phyloP scores from a whole-genome alignment of 2,329 filamentous ascomycete genomes.

The Westerdykella sp. region DNA sequence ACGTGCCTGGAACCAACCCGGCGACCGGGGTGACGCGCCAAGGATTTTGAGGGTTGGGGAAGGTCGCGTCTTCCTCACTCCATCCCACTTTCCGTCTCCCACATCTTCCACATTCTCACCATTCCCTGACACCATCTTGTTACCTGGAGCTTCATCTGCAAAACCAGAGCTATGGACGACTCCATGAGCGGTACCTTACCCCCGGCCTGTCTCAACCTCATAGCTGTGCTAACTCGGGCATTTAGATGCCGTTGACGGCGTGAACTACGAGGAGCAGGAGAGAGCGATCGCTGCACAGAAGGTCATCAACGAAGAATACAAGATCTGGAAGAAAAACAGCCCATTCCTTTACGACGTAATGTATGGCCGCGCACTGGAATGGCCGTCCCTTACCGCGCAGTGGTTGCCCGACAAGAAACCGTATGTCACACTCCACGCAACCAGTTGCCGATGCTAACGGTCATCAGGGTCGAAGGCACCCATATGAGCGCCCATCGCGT shows the following conservation, averaged over 20 bases:
- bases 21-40: too few relatives aligned
- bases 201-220: neutral
- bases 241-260: constrained; percentile 36
- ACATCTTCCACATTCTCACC: too few relatives aligned
- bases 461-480: constrained; percentile 58
- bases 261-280: constrained; percentile 52
- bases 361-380: constrained; percentile 85
- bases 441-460: constrained; percentile 34
- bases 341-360: constrained; percentile 99
- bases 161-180: constrained; percentile 28
- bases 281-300: constrained; percentile 72
- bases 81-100: too few relatives aligned
- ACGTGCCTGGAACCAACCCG: too few relatives aligned
- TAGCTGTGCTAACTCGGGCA: constrained; percentile 2
- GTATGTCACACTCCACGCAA: constrained; percentile 4
- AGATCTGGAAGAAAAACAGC: constrained; percentile 99
- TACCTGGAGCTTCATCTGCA: neutral
- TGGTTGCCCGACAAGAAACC: constrained; percentile 77
- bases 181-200: constrained; percentile 30
- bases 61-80: too few relatives aligned
- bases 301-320: constrained; percentile 98
- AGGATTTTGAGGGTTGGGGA: too few relatives aligned
- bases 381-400: constrained; percentile 94
- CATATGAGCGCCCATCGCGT: constrained; percentile 83
- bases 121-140: too few relatives aligned